phyloP scores from a whole-genome alignment of 2,329 filamentous ascomycete genomes.

The Cercospora sp. region DNA sequence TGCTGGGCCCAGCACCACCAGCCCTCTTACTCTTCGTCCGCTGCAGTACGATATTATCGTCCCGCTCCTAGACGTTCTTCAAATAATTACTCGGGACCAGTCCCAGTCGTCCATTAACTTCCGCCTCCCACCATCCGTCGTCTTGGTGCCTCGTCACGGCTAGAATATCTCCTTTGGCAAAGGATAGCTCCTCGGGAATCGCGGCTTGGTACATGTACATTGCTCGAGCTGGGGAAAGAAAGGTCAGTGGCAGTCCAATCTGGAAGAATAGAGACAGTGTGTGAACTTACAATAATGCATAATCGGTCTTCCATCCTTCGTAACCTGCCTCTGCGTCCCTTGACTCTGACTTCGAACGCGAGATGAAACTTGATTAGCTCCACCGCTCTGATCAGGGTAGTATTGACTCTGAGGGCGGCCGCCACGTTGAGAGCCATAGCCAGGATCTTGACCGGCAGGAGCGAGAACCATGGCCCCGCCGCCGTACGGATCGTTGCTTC shows the following conservation, averaged over 20 bases:
- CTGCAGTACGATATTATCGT: not conserved
- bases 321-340: slow-evolving; percentile 82
- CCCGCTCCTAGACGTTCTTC: slow-evolving; percentile 52
- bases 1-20: not conserved
- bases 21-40: not conserved
- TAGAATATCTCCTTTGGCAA: slow-evolving; percentile 87
- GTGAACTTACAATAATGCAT: slow-evolving; percentile 83
- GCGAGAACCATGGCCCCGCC: slow-evolving; percentile 48
- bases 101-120: slow-evolving; percentile 70
- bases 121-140: slow-evolving; percentile 99
- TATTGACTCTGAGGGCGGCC: slow-evolving; percentile 48
- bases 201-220: slow-evolving; percentile 93
- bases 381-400: slow-evolving; percentile 39
- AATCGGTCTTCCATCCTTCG: slow-evolving; percentile 80
- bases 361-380: slow-evolving; percentile 41
- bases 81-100: slow-evolving; percentile 68
- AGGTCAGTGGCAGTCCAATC: not conserved
- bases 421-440: slow-evolving; percentile 44
- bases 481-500: slow-evolving; percentile 39
- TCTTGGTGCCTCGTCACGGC: slow-evolving; percentile 89
- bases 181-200: slow-evolving; percentile 91
- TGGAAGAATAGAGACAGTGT: not conserved
- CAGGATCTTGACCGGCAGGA: slow-evolving; percentile 44
- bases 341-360: slow-evolving; percentile 76
- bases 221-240: slow-evolving; percentile 69